Conservation (phyloP, 2,329 filamentous ascomycete species). For the Sporothrix pallida region DNA sequence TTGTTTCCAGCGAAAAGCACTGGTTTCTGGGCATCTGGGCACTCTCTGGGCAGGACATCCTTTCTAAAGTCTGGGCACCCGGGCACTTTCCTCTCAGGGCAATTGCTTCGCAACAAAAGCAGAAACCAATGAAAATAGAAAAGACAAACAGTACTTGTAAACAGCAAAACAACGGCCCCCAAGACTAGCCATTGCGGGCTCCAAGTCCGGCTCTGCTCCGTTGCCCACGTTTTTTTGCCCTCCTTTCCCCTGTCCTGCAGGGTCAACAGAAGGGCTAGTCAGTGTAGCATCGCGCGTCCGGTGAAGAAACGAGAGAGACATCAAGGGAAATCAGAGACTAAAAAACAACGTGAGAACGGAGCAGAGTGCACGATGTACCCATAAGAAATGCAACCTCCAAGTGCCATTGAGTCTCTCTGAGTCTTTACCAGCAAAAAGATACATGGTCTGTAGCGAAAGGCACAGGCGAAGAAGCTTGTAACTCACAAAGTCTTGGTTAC, state of each 20-base stretch:
- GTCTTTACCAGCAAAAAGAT: not conserved
- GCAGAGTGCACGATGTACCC: conserved; percentile 3
- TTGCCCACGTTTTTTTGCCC: not conserved
- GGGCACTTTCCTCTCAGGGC: not conserved
- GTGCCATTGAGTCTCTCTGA: not conserved
- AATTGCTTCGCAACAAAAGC: not conserved
- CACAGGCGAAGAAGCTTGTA: not conserved
- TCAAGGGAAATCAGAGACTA: not conserved
- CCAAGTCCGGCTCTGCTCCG: not conserved
- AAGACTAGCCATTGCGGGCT: not conserved
- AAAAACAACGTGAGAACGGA: conserved; percentile 25
- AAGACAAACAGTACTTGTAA: no score
- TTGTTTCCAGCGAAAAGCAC: not conserved
- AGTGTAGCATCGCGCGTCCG: conserved; percentile 23
- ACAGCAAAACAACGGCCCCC: not conserved
- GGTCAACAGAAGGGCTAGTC: not conserved
- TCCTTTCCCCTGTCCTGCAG: not conserved
- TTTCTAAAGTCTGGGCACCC: not conserved
- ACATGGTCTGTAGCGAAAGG: not conserved
- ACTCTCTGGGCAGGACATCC: no score
- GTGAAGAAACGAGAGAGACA: not conserved
- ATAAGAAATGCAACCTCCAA: conserved; percentile 18
- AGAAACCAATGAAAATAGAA: no score
- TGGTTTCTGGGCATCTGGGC: no score
- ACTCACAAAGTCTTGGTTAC: no score